Evolutionary conservation across 2,329 filamentous ascomycete genomes (phyloP).

Genomic region (Aureobasidium sp.): DNA sequence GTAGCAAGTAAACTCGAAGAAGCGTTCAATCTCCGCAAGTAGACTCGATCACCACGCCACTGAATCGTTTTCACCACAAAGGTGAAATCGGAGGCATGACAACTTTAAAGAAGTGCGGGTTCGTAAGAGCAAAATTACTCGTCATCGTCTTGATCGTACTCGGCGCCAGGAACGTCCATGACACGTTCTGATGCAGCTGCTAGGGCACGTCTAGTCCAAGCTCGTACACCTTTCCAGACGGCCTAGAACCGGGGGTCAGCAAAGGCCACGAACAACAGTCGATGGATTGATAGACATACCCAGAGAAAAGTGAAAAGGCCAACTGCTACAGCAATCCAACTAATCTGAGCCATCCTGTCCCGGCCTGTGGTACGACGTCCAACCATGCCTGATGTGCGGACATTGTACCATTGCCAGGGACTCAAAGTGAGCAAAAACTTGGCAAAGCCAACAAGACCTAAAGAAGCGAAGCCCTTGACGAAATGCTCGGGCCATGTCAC

Average conservation of each 20-base stretch:
- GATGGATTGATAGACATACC: constrained; percentile 55
- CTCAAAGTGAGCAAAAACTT: constrained; percentile 71
- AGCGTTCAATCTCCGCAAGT: constrained; percentile 70
- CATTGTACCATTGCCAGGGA: constrained; percentile 69
- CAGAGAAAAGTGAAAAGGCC: constrained; percentile 73
- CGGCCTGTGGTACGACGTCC: constrained; percentile 59
- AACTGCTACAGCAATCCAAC: constrained; percentile 69
- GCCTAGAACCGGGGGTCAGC: constrained; percentile 45
- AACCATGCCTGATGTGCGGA: constrained; percentile 56
- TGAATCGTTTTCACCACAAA: constrained; percentile 45
- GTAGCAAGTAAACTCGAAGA: neutral
- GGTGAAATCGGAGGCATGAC: constrained; percentile 52
- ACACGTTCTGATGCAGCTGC: constrained; percentile 73
- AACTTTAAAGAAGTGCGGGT: constrained; percentile 92
- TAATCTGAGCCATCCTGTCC: constrained; percentile 70
- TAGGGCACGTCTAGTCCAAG: constrained; percentile 64
- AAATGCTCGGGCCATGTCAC: constrained; percentile 76
- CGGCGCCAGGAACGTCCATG: constrained; percentile 67
- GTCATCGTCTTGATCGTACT: constrained; percentile 50
- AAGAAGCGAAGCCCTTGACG: constrained; percentile 78
- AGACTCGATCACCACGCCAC: constrained; percentile 92
- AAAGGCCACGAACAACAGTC: too few relatives aligned
- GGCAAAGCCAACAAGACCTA: constrained; percentile 77
- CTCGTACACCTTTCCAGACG: constrained; percentile 74
- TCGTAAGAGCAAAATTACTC: neutral